These are phyloP conservation scores for Capsella rubella DNA, from an alignment of 441 rosid genomes.

Conservation along the genomic window DNA sequence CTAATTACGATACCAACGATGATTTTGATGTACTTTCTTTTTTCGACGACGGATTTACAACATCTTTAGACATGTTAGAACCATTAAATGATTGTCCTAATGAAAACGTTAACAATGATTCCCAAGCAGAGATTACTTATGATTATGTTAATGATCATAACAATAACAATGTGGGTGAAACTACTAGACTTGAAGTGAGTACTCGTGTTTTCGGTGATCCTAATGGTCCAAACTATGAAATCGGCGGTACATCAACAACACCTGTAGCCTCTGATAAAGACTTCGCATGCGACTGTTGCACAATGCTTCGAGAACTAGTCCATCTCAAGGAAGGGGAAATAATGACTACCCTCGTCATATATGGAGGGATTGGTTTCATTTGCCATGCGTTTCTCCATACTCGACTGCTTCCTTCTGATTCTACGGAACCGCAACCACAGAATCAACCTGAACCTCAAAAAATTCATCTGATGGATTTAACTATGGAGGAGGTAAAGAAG, in stretches of 20 bases:
- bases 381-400: slow-evolving; percentile 63
- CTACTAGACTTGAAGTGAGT: slow-evolving; percentile 16
- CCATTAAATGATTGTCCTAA: not conserved
- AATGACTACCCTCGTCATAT: slow-evolving; percentile 55
- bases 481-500: slow-evolving; percentile 53
- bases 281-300: slow-evolving; percentile 60
- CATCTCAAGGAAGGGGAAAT: slow-evolving; percentile 51
- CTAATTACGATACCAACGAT: not conserved
- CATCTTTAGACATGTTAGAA: slow-evolving; percentile 34
- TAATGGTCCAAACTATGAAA: not conserved
- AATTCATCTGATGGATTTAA: slow-evolving; percentile 51
- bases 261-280: not conserved
- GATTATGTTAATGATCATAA: too few relatives aligned
- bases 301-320: slow-evolving; percentile 58
- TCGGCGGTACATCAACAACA: slow-evolving; percentile 31
- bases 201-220: slow-evolving; percentile 17
- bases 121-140: slow-evolving; percentile 19
- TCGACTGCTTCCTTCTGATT: not conserved
- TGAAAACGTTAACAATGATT: not conserved
- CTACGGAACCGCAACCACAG: slow-evolving; percentile 22
- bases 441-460: slow-evolving; percentile 33
- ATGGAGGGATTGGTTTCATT: slow-evolving; percentile 54
- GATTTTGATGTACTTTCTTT: slow-evolving; percentile 20
- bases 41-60: not conserved
- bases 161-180: not conserved